phyloP scores from a whole-genome alignment of 768 basidiomycete species.

The Kwoniella mangroviensis region DNA sequence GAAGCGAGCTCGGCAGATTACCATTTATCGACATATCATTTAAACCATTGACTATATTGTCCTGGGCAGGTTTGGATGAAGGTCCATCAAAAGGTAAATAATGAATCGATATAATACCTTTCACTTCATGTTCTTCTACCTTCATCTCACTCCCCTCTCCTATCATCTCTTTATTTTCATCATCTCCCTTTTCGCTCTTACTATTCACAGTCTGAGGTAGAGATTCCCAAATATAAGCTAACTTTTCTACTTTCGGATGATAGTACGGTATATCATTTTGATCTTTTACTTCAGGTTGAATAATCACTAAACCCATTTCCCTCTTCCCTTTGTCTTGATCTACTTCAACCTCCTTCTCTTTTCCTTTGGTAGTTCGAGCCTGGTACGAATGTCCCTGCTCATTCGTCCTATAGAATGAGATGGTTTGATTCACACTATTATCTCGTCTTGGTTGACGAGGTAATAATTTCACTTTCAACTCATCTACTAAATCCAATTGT shows the following conservation, averaged over 20 bases:
- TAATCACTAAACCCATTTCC: constrained; percentile 56
- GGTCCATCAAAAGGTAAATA: constrained; percentile 32
- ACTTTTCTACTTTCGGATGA: constrained; percentile 77
- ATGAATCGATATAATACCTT: constrained; percentile 34
- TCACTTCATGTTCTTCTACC: constrained; percentile 9
- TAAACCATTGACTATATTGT: background rate
- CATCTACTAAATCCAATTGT: constrained; percentile 61
- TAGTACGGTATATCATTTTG: constrained; percentile 76
- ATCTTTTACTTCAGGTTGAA: constrained; percentile 57
- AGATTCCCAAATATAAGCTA: constrained; percentile 74
- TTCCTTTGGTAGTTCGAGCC: background rate
- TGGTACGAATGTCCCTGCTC: constrained; percentile 2
- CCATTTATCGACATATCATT: no score
- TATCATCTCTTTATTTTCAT: constrained; percentile 9
- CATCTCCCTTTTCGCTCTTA: background rate
- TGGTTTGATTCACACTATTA: constrained; percentile 72
- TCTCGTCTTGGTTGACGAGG: constrained; percentile 81
- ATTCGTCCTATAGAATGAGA: constrained; percentile 67
- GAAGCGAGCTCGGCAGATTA: background rate
- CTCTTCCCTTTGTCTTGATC: constrained; percentile 1
- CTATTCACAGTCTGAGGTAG: background rate
- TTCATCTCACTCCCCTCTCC: background rate
- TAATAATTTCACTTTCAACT: constrained; percentile 71
- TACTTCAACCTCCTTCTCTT: background rate
- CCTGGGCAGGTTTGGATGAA: background rate